Evolutionary conservation across 768 basidiomycete genomes (phyloP).

Genomic region (Clathrus columnatus): DNA sequence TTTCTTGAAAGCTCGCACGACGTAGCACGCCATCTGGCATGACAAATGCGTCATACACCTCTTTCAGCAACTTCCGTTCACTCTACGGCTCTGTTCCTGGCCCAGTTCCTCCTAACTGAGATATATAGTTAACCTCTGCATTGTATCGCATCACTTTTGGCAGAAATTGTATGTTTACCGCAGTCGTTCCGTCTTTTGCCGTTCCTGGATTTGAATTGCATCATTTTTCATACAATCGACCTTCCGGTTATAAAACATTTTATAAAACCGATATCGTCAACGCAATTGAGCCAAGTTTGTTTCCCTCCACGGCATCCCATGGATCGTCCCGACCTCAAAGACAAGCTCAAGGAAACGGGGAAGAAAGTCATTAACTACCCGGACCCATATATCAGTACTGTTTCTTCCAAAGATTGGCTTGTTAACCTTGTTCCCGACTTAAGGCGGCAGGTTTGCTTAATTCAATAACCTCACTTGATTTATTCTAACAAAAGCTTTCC

Average conservation of each 20-base stretch:
- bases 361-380: constrained; percentile 56
- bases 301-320: too few relatives aligned
- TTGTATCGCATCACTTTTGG: not conserved
- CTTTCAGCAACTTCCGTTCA: not conserved
- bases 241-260: too few relatives aligned
- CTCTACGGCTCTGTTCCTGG: too few relatives aligned
- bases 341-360: constrained; percentile 32
- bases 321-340: not conserved
- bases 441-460: constrained; percentile 36
- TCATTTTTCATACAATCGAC: not conserved
- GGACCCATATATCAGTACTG: constrained; percentile 48
- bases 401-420: constrained; percentile 53
- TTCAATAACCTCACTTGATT: not conserved
- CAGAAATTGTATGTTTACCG: not conserved
- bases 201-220: not conserved
- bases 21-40: not conserved
- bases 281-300: too few relatives aligned
- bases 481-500: constrained; percentile 1
- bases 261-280: too few relatives aligned
- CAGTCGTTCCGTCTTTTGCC: not conserved
- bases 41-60: not conserved
- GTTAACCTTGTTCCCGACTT: constrained; percentile 35
- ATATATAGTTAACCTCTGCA: too few relatives aligned
- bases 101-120: too few relatives aligned
- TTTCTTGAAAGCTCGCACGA: not conserved